Evolutionary conservation across 345 rosid genomes (phyloP).

Genomic region (Eucalyptus pauciflora): DNA sequence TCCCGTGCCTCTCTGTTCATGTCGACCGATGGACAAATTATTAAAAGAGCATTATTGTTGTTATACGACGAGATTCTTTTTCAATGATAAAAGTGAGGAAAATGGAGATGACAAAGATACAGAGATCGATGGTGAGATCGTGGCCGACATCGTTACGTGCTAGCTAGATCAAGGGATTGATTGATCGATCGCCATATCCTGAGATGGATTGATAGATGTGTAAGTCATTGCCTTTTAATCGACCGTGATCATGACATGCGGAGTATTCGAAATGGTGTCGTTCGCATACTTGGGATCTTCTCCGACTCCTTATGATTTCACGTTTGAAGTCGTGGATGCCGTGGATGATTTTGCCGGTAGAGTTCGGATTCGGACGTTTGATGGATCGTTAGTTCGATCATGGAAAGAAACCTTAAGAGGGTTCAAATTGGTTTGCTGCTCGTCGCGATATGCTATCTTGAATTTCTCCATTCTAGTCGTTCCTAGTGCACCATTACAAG

Average conservation of each 20-base stretch:
- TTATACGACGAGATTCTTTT: neutral
- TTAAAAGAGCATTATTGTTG: neutral
- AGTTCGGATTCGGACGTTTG: neutral
- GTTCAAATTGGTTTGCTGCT: neutral
- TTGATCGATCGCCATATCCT: too few species aligned
- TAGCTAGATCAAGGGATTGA: neutral
- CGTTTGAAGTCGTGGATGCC: neutral
- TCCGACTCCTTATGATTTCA: neutral
- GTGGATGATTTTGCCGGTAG: neutral
- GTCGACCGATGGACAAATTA: neutral
- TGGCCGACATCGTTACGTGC: neutral
- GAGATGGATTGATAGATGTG: neutral
- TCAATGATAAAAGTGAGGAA: neutral
- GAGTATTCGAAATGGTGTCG: neutral
- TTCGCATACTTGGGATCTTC: neutral
- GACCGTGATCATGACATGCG: neutral
- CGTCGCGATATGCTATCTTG: neutral
- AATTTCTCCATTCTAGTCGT: neutral
- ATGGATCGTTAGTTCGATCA: neutral
- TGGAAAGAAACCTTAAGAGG: neutral
- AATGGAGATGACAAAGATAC: neutral
- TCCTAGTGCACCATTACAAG: neutral
- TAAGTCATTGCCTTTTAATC: neutral
- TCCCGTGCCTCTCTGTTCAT: neutral
- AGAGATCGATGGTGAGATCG: neutral